Evolutionary conservation across 768 basidiomycete genomes (phyloP).

Genomic region (Leccinum ochraceum): DNA sequence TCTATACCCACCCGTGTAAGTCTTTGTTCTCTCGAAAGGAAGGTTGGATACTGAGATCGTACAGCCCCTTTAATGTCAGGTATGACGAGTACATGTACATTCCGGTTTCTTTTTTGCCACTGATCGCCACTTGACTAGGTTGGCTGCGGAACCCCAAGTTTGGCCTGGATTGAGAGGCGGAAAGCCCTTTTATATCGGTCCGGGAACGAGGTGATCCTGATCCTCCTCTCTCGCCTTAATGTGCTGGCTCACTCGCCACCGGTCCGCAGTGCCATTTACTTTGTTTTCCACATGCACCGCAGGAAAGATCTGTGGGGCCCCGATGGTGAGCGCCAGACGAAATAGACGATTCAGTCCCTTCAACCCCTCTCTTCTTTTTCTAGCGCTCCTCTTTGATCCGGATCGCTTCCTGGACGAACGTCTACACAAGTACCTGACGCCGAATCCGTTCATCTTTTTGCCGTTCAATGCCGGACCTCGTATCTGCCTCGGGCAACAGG

Average conservation of each 20-base stretch:
- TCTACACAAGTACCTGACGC: conserved; percentile 49
- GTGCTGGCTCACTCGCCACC: not conserved
- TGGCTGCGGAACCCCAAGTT: conserved; percentile 15
- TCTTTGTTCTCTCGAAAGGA: not conserved
- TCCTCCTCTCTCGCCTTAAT: not conserved
- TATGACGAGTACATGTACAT: not conserved
- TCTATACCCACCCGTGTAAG: no score
- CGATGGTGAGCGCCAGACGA: conserved; percentile 27
- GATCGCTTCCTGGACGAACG: conserved; percentile 65
- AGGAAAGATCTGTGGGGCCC: conserved; percentile 40
- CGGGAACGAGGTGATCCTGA: conserved; percentile 28
- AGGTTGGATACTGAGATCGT: not conserved
- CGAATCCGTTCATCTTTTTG: conserved; percentile 68
- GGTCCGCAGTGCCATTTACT: conserved; percentile 13
- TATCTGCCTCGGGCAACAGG: conserved; percentile 58
- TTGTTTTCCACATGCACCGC: conserved; percentile 40
- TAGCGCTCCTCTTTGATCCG: conserved; percentile 53
- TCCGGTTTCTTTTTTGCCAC: not conserved
- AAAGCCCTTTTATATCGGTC: conserved; percentile 56
- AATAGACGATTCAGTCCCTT: not conserved
- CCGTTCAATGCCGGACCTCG: conserved; percentile 71
- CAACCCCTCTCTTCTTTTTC: not conserved
- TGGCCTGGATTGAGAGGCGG: conserved; percentile 30
- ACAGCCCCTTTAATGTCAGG: conserved; percentile 27
- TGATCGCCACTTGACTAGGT: conserved; percentile 14